Base-by-base conservation (phyloP, 2,329 filamentous ascomycete genomes). In the Fusarium sp. region DNA sequence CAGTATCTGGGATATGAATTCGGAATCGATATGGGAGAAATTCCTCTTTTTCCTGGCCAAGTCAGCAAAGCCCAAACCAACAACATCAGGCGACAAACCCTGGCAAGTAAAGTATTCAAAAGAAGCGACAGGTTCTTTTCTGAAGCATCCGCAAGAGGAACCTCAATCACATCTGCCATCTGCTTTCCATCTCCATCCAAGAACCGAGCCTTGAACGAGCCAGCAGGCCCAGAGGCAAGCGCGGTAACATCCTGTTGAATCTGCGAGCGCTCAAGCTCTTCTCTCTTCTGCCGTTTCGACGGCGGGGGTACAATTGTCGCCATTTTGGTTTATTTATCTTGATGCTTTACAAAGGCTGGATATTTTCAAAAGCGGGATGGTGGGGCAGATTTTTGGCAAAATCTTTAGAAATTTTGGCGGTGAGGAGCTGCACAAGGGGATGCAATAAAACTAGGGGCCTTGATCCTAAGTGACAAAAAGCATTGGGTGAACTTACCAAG, bases 101-200 rank as follows among this genome's bases (percentile, higher is more conserved):
- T 90, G 78, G 91, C 92, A 80, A 97, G 88, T 45, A 98, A 84
- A 6, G 93, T 94, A 81, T 98, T 98, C 61, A 97, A 83, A 1
- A 98, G 87, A 15, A 95, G 88, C 59, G 96, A 95, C 7, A 98
- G 88, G 76, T 98, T 97, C 85, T 94, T 95, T 70, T 96, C 93
- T 13, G 90, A 92, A 5, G 95, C 93, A 84, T 98, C 93, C 64
- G 92, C 92, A 36, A 98, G 89, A 18, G 94, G 92, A 45, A 98
- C 91, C 76, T 91, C 87, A 54, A 91, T 80, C 84, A 92, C 81
- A 89, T 94, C 81, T 85, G 91, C 81, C 88, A 92, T 76, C 88
- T 94, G 83, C 87, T 94, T 81, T 86, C 90, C 84, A 87, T 93
- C 89, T 70, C 93, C 91, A 81, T 98, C 95, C 79, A 94, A 88